Evolutionary conservation across 345 rosid species (phyloP).

Genomic region (Aquilaria malaccensis): DNA sequence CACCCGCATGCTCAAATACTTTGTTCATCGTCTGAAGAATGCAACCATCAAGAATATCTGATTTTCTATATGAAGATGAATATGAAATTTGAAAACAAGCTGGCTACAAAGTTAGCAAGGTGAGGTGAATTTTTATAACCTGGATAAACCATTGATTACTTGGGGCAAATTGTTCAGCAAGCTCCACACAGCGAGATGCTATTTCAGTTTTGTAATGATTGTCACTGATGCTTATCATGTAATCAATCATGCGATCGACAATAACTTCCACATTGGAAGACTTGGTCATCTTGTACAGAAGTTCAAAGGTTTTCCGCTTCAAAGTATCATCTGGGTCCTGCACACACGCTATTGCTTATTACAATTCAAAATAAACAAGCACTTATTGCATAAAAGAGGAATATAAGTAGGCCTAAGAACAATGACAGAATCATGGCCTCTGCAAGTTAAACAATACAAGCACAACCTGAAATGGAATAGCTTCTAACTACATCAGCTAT

Average conservation of each 20-base stretch:
- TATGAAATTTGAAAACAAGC: neutral
- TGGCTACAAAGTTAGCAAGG: neutral
- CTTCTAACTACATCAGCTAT: too few species aligned
- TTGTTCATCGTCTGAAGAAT: conserved; percentile 77
- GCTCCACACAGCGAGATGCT: conserved; percentile 92
- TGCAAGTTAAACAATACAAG: too few species aligned
- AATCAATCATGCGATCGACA: conserved; percentile 96
- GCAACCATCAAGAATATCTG: conserved; percentile 9
- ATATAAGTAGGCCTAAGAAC: too few species aligned
- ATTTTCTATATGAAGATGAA: conserved; percentile 16
- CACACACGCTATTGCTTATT: conserved; percentile 10
- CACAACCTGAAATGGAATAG: too few species aligned
- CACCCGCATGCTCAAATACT: conserved; percentile 98
- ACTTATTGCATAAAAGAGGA: too few species aligned
- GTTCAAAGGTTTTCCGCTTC: conserved; percentile 92
- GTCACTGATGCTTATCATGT: conserved; percentile 90
- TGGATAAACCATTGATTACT: conserved; percentile 98
- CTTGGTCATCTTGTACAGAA: conserved; percentile 95
- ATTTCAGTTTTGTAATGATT: conserved; percentile 96
- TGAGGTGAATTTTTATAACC: conserved; percentile 36
- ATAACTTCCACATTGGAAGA: conserved; percentile 95
- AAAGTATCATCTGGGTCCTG: conserved; percentile 99
- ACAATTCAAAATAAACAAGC: neutral
- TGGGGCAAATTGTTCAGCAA: conserved; percentile 98
- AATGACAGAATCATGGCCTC: too few species aligned